Conservation (phyloP, 495 filamentous ascomycete species). For the Acidiella bohemica region DNA sequence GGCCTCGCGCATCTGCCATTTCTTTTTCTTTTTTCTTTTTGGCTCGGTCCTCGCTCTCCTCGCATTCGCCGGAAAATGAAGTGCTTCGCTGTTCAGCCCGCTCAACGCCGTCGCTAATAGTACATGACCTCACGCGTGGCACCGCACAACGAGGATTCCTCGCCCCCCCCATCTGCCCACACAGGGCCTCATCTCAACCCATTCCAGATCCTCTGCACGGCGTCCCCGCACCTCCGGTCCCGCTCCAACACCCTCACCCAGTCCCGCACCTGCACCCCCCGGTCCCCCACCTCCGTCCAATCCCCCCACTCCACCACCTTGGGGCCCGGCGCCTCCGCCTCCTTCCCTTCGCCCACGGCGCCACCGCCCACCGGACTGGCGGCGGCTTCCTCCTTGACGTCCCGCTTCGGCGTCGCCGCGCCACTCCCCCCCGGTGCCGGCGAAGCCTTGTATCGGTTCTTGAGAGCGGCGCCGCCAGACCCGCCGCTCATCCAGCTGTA, state of each 20-base stretch:
- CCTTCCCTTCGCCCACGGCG: slow-evolving; percentile 1
- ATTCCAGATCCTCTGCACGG: slow-evolving; percentile 42
- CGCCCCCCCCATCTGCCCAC: too few relatives aligned
- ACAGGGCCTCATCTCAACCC: too few relatives aligned
- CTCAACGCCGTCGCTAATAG: too few relatives aligned
- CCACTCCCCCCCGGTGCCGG: slow-evolving; percentile 8
- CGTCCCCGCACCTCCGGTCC: slow-evolving; percentile 42
- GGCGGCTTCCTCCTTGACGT: not conserved
- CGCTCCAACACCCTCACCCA: slow-evolving; percentile 50
- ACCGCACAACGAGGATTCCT: too few relatives aligned
- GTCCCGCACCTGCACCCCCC: slow-evolving; percentile 56
- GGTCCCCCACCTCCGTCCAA: slow-evolving; percentile 54
- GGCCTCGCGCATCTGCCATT: too few relatives aligned
- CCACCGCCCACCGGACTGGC: not conserved
- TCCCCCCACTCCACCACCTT: slow-evolving; percentile 34
- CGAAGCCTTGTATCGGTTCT: slow-evolving; percentile 12
- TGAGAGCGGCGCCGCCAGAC: not conserved
- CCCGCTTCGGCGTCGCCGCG: slow-evolving; percentile 18
- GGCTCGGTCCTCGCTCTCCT: too few relatives aligned
- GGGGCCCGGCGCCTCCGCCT: not conserved
- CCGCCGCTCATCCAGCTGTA: slow-evolving; percentile 29
- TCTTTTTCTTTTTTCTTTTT: too few relatives aligned
- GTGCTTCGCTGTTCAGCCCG: too few relatives aligned
- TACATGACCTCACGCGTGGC: too few relatives aligned
- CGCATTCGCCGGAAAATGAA: too few relatives aligned